Evolutionary conservation across 441 rosid genomes (phyloP), one percentile per base, ranked within the genome.

Genomic region (Eutrema salsugineum): DNA sequence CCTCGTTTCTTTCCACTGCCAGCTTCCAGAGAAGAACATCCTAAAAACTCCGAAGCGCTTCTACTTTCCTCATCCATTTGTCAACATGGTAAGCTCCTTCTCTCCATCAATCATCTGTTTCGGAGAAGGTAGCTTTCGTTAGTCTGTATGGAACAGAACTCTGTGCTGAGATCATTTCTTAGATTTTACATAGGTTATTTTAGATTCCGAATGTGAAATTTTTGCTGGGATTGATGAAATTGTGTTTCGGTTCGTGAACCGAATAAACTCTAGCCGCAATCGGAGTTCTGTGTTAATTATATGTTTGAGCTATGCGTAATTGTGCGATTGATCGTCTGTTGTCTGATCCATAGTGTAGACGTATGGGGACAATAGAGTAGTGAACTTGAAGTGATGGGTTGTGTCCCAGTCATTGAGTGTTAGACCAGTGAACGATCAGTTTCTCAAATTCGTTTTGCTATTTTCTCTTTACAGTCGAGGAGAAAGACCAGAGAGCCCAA

Each of bases 401-500:
- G 54, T 32, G 35, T 70, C 19, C 19, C 5, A 32, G n/a, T 28
- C 30, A 42, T 27, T 27, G 12, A 12, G 0, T 20, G 10, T 7
- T 5, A 51, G n/a, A 33, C 24, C 12, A 61, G 42, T 48, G 54
- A 15, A 22, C 11, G 20, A 32, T 11, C 9, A 38, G 27, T 56
- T 56, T 17, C 38, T 73, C 2, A 65, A 14, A 66, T 60, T 8
- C 8, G 15, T 30, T 36, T 70, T 48, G 54, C 6, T 56, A 0
- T 22, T 22, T 3, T 67, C 1, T 53, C 24, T 43, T 40, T 59
- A 17, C 71, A 86, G 89, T 88, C 89, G 55, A 86, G 63, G 76
- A 81, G 83, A 47, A 86, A 81, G 80, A 78, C 72, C 33, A 83
- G 89, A 75, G 93, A 88, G 79, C 93, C 93, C 46, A 88, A 88